These are phyloP conservation scores for Capsicum pubescens DNA, from an alignment of 257 asterid species.

Conservation along the genomic window DNA sequence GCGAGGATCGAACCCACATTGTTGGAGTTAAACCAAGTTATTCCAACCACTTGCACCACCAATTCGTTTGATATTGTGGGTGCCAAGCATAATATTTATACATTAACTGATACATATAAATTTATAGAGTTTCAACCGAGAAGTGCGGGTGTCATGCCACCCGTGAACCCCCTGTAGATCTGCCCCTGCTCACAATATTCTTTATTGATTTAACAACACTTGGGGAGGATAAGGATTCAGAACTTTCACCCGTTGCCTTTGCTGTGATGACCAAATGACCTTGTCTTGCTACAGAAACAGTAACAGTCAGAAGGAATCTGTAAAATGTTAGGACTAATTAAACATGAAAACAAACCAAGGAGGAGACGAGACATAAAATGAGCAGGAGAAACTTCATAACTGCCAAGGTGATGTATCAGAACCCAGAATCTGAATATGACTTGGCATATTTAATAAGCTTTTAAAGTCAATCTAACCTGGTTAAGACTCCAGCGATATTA, in stretches of 20 bases:
- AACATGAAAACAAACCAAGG: background rate
- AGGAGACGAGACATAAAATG: background rate
- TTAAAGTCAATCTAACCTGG: background rate
- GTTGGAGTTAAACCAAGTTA: too few relatives aligned
- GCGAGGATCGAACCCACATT: too few relatives aligned
- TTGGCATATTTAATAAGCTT: slow-evolving; percentile 2
- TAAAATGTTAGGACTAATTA: background rate
- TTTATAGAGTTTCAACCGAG: too few relatives aligned
- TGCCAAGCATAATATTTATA: too few relatives aligned
- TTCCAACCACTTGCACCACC: too few relatives aligned
- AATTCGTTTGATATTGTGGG: too few relatives aligned
- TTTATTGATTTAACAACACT: slow-evolving; percentile 61
- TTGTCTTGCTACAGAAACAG: slow-evolving; percentile 48
- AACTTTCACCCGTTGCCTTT: slow-evolving; percentile 67
- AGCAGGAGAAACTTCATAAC: background rate
- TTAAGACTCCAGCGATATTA: background rate
- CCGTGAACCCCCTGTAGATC: too few relatives aligned
- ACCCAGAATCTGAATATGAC: background rate
- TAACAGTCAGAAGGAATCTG: slow-evolving; percentile 14
- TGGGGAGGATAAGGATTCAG: slow-evolving; percentile 28
- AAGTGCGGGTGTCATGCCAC: too few relatives aligned
- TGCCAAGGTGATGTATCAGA: background rate
- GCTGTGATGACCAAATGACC: slow-evolving; percentile 46
- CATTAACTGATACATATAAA: too few relatives aligned
- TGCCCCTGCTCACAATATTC: slow-evolving; percentile 40